Conservation (phyloP, 345 rosid species). For the Hevea brasiliensis region DNA sequence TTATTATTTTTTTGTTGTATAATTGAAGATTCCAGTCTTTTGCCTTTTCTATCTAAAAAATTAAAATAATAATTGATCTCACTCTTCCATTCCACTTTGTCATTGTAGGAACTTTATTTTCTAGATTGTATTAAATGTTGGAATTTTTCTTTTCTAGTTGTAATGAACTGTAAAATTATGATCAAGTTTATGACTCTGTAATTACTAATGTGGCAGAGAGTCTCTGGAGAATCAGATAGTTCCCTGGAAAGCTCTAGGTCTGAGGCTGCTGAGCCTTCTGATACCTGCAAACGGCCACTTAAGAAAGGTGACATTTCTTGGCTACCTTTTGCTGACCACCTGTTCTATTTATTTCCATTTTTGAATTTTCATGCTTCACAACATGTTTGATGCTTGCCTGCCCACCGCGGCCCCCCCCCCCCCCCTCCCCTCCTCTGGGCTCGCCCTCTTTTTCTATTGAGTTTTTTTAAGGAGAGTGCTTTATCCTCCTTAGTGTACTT, state of each 20-base stretch:
- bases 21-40: not conserved
- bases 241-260: conserved; percentile 51
- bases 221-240: conserved; percentile 59
- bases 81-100: not conserved
- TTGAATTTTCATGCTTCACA: conserved; percentile 1
- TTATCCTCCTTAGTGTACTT: not conserved
- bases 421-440: no score
- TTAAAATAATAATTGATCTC: not conserved
- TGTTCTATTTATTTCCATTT: not conserved
- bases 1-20: not conserved
- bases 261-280: conserved; percentile 51
- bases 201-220: conserved; percentile 48
- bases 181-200: conserved; percentile 19
- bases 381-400: not conserved
- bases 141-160: not conserved
- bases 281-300: conserved; percentile 52
- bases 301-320: conserved; percentile 58
- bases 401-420: no score
- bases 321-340: not conserved
- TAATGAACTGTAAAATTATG: not conserved
- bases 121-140: not conserved
- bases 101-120: not conserved
- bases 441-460: no score
- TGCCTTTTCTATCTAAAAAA: not conserved
- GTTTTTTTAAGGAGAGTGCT: not conserved